A percentile compares a stretch with the other conserved stretches of the same genome.
Conservation (phyloP, 495 filamentous ascomycete species). For the Podospora bellae-mahoneyi region DNA sequence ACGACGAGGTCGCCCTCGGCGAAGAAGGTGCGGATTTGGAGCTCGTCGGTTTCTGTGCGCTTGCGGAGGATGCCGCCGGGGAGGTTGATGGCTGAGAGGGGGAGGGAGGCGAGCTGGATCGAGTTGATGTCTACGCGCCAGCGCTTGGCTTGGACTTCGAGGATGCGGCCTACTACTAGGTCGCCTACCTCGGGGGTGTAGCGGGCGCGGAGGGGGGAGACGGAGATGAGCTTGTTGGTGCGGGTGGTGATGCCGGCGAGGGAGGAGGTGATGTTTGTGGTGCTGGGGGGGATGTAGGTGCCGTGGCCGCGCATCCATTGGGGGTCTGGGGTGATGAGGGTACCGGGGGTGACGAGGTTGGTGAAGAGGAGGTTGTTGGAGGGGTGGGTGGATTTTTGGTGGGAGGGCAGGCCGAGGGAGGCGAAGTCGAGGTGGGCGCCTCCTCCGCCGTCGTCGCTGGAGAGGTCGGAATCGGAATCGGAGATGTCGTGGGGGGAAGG, state of each 20-base stretch:
- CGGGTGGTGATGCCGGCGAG: conserved; percentile 82
- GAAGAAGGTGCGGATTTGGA: conserved; percentile 93
- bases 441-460: conserved; percentile 18
- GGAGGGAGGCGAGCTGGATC: conserved; percentile 75
- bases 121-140: conserved; percentile 94
- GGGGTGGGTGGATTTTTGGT: conserved; percentile 19
- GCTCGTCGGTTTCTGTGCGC: conserved; percentile 87
- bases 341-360: conserved; percentile 80
- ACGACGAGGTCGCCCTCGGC: conserved; percentile 84
- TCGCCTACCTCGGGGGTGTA: conserved; percentile 96
- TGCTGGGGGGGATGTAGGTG: conserved; percentile 61
- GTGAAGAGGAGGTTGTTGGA: conserved; percentile 16
- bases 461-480: conserved; percentile 35
- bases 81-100: conserved; percentile 84
- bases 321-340: conserved; percentile 80
- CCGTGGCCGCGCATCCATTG: conserved; percentile 98
- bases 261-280: conserved; percentile 72
- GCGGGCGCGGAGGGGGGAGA: conserved; percentile 82
- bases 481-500: conserved; percentile 3
- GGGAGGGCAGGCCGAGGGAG: conserved; percentile 45
- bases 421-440: conserved; percentile 53
- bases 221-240: conserved; percentile 93
- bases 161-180: conserved; percentile 87
- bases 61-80: conserved; percentile 90
- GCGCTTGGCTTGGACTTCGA: conserved; percentile 81